phyloP scores from a whole-genome alignment of 345 rosid genomes.

The Populus deltoides region DNA sequence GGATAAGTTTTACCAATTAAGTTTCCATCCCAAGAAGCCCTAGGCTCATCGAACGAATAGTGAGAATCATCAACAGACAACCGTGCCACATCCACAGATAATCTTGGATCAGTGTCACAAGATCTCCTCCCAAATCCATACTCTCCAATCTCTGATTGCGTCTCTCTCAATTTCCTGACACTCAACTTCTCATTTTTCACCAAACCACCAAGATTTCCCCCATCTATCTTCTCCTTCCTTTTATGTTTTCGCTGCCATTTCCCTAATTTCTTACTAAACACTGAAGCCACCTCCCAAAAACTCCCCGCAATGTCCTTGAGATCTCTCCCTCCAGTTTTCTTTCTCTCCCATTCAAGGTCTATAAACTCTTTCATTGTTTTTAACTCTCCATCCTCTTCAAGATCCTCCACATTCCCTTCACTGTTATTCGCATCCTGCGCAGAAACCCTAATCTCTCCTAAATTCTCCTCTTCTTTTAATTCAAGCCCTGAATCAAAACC shows the following conservation, averaged over 20 bases:
- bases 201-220: not conserved
- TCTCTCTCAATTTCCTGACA: slow-evolving; percentile 27
- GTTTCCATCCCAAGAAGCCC: slow-evolving; percentile 80
- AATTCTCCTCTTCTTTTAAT: slow-evolving; percentile 23
- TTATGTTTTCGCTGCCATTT: slow-evolving; percentile 48
- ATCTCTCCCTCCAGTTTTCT: slow-evolving; percentile 28
- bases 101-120: slow-evolving; percentile 47
- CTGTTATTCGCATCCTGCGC: slow-evolving; percentile 1
- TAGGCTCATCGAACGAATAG: slow-evolving; percentile 64
- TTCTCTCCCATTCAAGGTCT: slow-evolving; percentile 56
- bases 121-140: slow-evolving; percentile 55
- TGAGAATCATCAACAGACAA: slow-evolving; percentile 38
- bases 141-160: slow-evolving; percentile 42
- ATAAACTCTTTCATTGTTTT: slow-evolving; percentile 63
- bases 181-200: not conserved
- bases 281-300: slow-evolving; percentile 50
- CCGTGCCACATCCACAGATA: slow-evolving; percentile 28
- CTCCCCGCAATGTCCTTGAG: slow-evolving; percentile 18
- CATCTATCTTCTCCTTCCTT: slow-evolving; percentile 19
- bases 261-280: slow-evolving; percentile 47
- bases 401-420: slow-evolving; percentile 11
- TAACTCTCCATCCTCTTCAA: slow-evolving; percentile 43
- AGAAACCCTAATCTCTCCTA: slow-evolving; percentile 17
- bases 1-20: slow-evolving; percentile 54
- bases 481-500: slow-evolving; percentile 12